phyloP scores from a whole-genome alignment of 805 yeast species.

The Isabelozyma gotoi region DNA sequence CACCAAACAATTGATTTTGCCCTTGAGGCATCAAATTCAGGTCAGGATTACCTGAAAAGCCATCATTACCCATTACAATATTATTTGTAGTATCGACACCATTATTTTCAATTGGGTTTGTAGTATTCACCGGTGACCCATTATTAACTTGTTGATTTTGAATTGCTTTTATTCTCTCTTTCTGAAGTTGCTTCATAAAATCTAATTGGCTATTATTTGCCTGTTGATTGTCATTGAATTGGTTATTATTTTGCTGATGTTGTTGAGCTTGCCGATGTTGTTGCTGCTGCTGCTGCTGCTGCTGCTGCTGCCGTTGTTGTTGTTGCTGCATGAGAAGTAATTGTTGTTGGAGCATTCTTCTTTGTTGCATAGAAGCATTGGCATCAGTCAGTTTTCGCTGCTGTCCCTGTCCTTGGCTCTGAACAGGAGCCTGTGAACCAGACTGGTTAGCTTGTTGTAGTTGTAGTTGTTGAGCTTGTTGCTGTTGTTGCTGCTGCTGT shows the following conservation, averaged over 20 bases:
- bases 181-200: constrained; percentile 6
- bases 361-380: not conserved
- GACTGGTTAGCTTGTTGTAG: constrained; percentile 9
- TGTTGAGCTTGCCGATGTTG: constrained; percentile 7
- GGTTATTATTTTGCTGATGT: constrained; percentile 2
- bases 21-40: not conserved
- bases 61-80: not conserved
- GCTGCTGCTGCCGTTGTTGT: constrained; percentile 1
- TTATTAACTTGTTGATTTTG: not conserved
- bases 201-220: not conserved
- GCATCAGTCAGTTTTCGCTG: constrained; percentile 1
- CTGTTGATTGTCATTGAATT: not conserved
- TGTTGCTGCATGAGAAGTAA: constrained; percentile 3
- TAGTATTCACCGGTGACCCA: not conserved
- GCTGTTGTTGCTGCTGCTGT: constrained; percentile 8
- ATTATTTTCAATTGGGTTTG: not conserved
- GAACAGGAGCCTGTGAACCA: constrained; percentile 1
- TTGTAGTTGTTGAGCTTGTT: constrained; percentile 8
- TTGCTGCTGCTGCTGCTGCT: constrained; percentile 7
- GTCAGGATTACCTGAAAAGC: not conserved
- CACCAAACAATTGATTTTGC: not conserved
- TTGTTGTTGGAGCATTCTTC: constrained; percentile 1
- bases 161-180: not conserved
- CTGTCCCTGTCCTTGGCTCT: not conserved
- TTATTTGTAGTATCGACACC: too few relatives aligned